Percentiles rank a stretch among this genome's conserved stretches.
phyloP scores from a whole-genome alignment of 441 rosid species.

The Gossypium aridum region DNA sequence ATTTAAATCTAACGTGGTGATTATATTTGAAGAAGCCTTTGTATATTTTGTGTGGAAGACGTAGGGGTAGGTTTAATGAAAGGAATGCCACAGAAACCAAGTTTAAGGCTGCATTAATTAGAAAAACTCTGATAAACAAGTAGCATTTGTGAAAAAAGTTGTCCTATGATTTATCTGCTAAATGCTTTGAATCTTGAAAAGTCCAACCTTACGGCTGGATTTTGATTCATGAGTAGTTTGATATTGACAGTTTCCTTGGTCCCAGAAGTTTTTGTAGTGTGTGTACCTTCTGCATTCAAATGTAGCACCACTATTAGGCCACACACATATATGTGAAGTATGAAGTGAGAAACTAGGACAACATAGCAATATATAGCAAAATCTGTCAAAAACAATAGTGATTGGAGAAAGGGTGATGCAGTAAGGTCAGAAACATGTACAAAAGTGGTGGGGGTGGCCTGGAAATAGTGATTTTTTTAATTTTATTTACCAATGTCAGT shows the following conservation, averaged over 20 bases:
- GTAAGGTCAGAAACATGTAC: not conserved
- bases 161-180: not conserved
- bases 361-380: not conserved
- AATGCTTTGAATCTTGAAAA: conserved; percentile 5
- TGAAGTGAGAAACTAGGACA: not conserved
- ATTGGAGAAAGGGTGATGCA: not conserved
- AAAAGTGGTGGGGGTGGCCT: not conserved
- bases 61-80: too few relatives aligned
- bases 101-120: not conserved
- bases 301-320: not conserved
- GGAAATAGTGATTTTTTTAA: not conserved
- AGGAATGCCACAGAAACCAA: not conserved
- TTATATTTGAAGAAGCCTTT: too few relatives aligned
- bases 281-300: not conserved
- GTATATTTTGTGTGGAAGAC: too few relatives aligned
- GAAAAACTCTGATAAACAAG: not conserved
- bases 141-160: not conserved
- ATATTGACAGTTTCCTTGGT: conserved; percentile 7
- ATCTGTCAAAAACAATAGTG: conserved; percentile 5
- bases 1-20: too few relatives aligned
- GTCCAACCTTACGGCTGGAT: not conserved
- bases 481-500: not conserved
- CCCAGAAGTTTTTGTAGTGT: not conserved
- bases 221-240: not conserved
- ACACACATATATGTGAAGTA: not conserved